phyloP scores from a whole-genome alignment of 495 filamentous ascomycete species.

The Beverwykella pulmonaria region DNA sequence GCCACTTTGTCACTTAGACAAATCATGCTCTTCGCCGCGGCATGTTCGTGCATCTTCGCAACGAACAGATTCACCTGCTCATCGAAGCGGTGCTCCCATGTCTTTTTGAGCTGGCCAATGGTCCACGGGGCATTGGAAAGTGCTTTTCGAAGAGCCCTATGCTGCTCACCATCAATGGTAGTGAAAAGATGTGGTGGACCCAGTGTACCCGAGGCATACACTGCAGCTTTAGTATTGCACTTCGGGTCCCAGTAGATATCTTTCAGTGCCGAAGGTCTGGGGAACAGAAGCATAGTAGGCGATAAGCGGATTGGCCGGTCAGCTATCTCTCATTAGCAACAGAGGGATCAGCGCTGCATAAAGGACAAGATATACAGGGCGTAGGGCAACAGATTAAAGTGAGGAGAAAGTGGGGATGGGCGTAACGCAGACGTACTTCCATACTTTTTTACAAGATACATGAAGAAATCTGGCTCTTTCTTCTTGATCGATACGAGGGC shows the following conservation, averaged over 20 bases:
- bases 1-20: constrained; percentile 26
- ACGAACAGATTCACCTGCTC: constrained; percentile 19
- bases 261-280: constrained; percentile 22
- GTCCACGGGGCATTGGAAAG: constrained; percentile 32
- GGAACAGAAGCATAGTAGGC: constrained; percentile 26
- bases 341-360: not conserved
- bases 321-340: constrained; percentile 1
- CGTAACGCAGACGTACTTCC: constrained; percentile 5
- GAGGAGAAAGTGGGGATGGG: not conserved
- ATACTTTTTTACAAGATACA: constrained; percentile 29
- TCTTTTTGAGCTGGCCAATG: constrained; percentile 29
- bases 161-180: constrained; percentile 19
- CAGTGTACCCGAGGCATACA: constrained; percentile 16
- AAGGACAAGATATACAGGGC: constrained; percentile 5
- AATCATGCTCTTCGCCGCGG: constrained; percentile 6
- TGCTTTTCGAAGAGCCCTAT: constrained; percentile 20
- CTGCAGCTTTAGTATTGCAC: constrained; percentile 6
- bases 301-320: constrained; percentile 29
- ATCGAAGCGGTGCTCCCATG: constrained; percentile 27
- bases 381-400: not conserved
- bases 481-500: constrained; percentile 12
- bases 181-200: constrained; percentile 27
- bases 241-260: constrained; percentile 32
- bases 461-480: constrained; percentile 26
- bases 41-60: constrained; percentile 29